Percentiles rank a stretch among this genome's conserved stretches.
These are phyloP conservation scores for Pythium diclinum DNA, from an alignment of 352 stramenopile species.

Conservation along the genomic window DNA sequence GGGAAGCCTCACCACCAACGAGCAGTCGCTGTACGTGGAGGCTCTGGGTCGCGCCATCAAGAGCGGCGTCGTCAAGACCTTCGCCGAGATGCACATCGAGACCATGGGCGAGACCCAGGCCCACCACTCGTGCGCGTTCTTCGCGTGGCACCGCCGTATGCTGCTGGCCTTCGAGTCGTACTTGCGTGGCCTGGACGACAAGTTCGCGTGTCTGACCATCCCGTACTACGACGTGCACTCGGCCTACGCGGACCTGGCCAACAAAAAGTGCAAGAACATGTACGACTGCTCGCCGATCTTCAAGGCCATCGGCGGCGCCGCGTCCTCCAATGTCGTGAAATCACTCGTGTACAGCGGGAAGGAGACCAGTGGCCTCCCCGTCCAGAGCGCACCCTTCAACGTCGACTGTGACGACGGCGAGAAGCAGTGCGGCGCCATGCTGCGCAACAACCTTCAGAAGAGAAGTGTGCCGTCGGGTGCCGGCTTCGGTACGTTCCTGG, in stretches of 20 bases:
- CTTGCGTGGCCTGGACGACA: slow-evolving; percentile 47
- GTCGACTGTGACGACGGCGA: slow-evolving; percentile 42
- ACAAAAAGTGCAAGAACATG: slow-evolving; percentile 50
- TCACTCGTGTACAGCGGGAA: slow-evolving; percentile 31
- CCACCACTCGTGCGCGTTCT: slow-evolving; percentile 56
- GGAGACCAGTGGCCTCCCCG: slow-evolving; percentile 30
- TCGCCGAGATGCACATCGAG: slow-evolving; percentile 49
- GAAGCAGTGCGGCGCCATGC: slow-evolving; percentile 33
- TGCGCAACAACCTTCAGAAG: slow-evolving; percentile 43
- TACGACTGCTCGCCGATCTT: slow-evolving; percentile 68
- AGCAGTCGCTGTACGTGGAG: slow-evolving; percentile 60
- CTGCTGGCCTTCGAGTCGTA: slow-evolving; percentile 67
- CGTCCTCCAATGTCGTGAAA: slow-evolving; percentile 15
- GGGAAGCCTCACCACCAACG: slow-evolving; percentile 35
- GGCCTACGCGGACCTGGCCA: slow-evolving; percentile 48
- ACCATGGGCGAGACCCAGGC: slow-evolving; percentile 45
- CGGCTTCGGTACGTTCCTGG: slow-evolving; percentile 52
- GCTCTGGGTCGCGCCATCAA: slow-evolving; percentile 40
- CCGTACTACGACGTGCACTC: slow-evolving; percentile 81
- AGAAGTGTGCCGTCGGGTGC: slow-evolving; percentile 41
- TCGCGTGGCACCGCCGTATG: slow-evolving; percentile 62
- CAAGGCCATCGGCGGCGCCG: slow-evolving; percentile 37
- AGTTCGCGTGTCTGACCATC: slow-evolving; percentile 64
- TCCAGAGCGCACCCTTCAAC: slow-evolving; percentile 35
- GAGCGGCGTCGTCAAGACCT: slow-evolving; percentile 43